Conservation (phyloP, 768 basidiomycete genomes). For the Lentinula edodes region DNA sequence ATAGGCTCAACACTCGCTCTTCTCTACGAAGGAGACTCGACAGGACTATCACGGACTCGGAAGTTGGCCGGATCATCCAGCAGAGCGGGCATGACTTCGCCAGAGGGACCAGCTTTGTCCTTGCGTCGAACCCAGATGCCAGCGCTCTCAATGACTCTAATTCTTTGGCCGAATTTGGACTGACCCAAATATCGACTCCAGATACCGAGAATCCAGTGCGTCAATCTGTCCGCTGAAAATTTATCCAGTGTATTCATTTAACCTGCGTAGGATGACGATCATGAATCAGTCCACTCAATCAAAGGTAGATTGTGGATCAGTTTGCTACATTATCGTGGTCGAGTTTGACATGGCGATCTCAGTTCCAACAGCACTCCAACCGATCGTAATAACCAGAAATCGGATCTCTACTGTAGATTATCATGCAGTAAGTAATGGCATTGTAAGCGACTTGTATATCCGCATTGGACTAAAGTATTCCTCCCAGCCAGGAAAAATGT, state of each 20-base stretch:
- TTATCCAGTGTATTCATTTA: not conserved
- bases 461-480: not conserved
- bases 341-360: not conserved
- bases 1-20: conserved; percentile 3
- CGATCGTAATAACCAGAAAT: not conserved
- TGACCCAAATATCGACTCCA: not conserved
- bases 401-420: not conserved
- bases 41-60: conserved; percentile 1
- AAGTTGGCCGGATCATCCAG: not conserved
- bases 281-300: not conserved
- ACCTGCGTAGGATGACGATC: not conserved
- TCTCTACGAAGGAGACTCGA: not conserved
- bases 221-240: not conserved
- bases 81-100: not conserved
- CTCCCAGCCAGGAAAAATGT: not conserved
- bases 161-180: not conserved
- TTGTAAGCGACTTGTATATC: not conserved
- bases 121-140: not conserved
- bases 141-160: not conserved
- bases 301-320: not conserved
- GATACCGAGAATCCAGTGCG: not conserved
- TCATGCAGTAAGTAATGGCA: not conserved
- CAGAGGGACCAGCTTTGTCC: not conserved
- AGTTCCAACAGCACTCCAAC: not conserved
- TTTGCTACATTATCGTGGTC: not conserved